These are phyloP conservation scores for Colletotrichum eremochloae DNA, from an alignment of 2,329 filamentous ascomycete species.

Conservation along the genomic window DNA sequence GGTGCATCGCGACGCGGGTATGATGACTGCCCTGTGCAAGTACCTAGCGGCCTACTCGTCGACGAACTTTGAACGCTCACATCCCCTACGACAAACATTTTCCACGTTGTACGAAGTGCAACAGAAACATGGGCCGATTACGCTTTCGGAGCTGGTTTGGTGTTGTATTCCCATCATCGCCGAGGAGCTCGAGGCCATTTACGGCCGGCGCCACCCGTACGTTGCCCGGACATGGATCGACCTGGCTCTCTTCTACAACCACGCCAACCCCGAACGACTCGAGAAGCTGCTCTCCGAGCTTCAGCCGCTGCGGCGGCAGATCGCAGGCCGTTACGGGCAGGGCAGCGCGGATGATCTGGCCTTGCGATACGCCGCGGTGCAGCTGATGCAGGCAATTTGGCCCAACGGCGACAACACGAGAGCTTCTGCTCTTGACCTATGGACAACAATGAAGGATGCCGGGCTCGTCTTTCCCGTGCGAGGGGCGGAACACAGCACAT, in stretches of 20 bases:
- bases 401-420: conserved; percentile 53
- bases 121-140: conserved; percentile 58
- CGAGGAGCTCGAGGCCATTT: conserved; percentile 60
- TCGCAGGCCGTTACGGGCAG: conserved; percentile 53
- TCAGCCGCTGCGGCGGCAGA: conserved; percentile 51
- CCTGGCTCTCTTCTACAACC: conserved; percentile 56
- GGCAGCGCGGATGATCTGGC: conserved; percentile 54
- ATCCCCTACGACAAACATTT: conserved; percentile 59
- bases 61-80: conserved; percentile 58
- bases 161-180: conserved; percentile 57
- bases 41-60: conserved; percentile 59
- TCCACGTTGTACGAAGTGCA: conserved; percentile 59
- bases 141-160: conserved; percentile 60
- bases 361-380: conserved; percentile 57
- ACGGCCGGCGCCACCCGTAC: conserved; percentile 58
- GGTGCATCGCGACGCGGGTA: conserved; percentile 58
- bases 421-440: conserved; percentile 54
- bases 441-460: conserved; percentile 53
- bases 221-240: conserved; percentile 59
- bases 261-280: conserved; percentile 53
- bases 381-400: conserved; percentile 54
- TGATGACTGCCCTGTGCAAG: conserved; percentile 62
- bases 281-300: conserved; percentile 56
- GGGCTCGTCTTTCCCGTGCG: conserved; percentile 54
- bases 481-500: conserved; percentile 54